Evolutionary conservation across 2,329 filamentous ascomycete species (phyloP).

Genomic region (Claviceps cyperi): DNA sequence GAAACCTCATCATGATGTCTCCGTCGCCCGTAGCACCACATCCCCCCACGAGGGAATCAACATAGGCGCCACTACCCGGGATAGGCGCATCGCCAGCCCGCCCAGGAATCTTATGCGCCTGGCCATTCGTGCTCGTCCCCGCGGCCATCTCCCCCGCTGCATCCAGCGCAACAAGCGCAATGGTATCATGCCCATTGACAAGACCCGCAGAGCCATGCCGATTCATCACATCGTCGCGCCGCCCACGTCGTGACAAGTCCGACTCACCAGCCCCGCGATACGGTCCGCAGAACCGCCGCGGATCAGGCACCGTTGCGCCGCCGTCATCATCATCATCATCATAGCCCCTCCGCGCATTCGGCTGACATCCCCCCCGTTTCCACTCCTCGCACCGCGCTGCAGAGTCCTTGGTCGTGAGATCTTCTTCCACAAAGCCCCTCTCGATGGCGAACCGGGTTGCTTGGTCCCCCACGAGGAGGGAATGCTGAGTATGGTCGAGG

Average conservation of each 20-base stretch:
- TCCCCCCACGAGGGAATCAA: constrained; percentile 36
- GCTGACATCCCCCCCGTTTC: constrained; percentile 29
- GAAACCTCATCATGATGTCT: constrained; percentile 42
- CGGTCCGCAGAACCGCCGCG: constrained; percentile 29
- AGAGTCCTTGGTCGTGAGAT: constrained; percentile 28
- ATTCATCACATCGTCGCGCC: too few species aligned
- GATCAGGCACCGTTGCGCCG: constrained; percentile 26
- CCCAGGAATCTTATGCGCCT: constrained; percentile 37
- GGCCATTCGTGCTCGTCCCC: constrained; percentile 41
- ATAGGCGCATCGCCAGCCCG: constrained; percentile 42
- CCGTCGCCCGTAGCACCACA: constrained; percentile 43
- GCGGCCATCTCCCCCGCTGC: constrained; percentile 32
- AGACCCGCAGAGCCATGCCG: too few species aligned
- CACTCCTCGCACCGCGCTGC: constrained; percentile 26
- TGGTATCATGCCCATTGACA: constrained; percentile 30
- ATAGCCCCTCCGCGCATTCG: constrained; percentile 30
- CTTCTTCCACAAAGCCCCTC: constrained; percentile 33
- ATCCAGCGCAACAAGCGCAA: constrained; percentile 36
- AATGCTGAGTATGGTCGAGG: constrained; percentile 36
- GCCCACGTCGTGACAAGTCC: too few species aligned
- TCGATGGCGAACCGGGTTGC: constrained; percentile 37
- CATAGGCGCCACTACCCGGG: constrained; percentile 38
- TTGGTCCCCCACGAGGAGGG: constrained; percentile 35
- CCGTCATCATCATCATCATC: constrained; percentile 8
- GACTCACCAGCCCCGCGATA: constrained; percentile 15